Evolutionary conservation across 208 protist genomes (phyloP), one percentile per base, ranked within the genome.

Genomic region (Acanthamoeba lugdunensis): DNA sequence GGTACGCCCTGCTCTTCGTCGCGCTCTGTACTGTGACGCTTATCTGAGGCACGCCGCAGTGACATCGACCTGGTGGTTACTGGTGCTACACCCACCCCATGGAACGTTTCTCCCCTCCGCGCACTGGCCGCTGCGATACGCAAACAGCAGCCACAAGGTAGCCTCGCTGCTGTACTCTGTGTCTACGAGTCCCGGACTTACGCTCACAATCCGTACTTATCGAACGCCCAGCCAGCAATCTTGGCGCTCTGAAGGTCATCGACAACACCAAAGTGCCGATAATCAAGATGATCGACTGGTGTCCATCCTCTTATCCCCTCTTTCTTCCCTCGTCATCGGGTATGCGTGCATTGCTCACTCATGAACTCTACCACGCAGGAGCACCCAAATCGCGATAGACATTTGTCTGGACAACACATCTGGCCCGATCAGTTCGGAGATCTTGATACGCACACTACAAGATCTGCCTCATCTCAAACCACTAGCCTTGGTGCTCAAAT

Each of bases 371-470:
- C 65, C 23, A 0, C 37, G 13, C 54, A 73, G 71, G 28, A 28
- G 37, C 7, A 79, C n/a, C 37, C 8, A 50, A 9, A 79, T 88
- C 9, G 6, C 81, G 6, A 9, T 88, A 37, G 81, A 88, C 25
- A 88, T 88, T 37, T 88, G 81, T 30, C 30, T 88, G n/a, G 56
- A 88, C 50, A 88, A 88, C 50, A 56, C 48, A 23, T 67, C 52
- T 8, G 81, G 81, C 73, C 81, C 81, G 4, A 33, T 13, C 28
- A 65, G 81, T 13, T 88, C 81, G 16, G 52, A 52, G 13, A 88
- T 88, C 23, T 23, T 88, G 7, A 61, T 67, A 52, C 0, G 50
- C 37, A 48, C 73, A 11, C n/a, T 88, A 11, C 52, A 88, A 37
- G 81, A 56, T 8, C 0, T 88, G 48, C 81, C 81, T 23, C 81